phyloP scores from a whole-genome alignment of 2,329 filamentous ascomycete species.

The Fusarium subtropicale region DNA sequence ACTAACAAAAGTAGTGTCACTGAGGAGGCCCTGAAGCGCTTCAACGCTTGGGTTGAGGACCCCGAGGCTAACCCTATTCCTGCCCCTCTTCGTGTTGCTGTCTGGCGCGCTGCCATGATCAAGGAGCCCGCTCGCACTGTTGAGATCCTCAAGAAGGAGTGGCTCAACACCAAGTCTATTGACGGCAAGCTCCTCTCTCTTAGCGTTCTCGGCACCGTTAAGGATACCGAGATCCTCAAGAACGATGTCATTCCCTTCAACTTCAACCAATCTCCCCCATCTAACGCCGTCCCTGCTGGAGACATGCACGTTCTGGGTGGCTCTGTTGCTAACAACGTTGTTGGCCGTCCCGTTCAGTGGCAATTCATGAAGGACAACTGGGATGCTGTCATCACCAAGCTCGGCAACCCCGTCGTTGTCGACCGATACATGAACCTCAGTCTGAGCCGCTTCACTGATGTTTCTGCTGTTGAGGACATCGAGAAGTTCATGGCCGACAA shows the following conservation, averaged over 20 bases:
- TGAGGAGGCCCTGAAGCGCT: slow-evolving; percentile 80
- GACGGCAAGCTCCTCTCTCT: slow-evolving; percentile 92
- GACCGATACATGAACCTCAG: slow-evolving; percentile 88
- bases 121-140: slow-evolving; percentile 75
- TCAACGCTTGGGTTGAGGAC: slow-evolving; percentile 81
- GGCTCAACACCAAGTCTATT: slow-evolving; percentile 82
- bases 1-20: slow-evolving; percentile 64
- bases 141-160: slow-evolving; percentile 85
- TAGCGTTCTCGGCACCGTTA: slow-evolving; percentile 78
- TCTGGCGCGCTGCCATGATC: slow-evolving; percentile 83
- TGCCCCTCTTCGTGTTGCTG: slow-evolving; percentile 81
- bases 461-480: slow-evolving; percentile 78
- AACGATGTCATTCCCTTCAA: slow-evolving; percentile 79
- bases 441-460: slow-evolving; percentile 81
- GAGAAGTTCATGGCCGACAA: slow-evolving; percentile 85
- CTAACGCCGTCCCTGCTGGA: slow-evolving; percentile 79
- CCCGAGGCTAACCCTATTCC: slow-evolving; percentile 76
- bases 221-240: slow-evolving; percentile 74
- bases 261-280: slow-evolving; percentile 71
- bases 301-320: slow-evolving; percentile 88
- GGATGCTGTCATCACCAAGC: slow-evolving; percentile 75
- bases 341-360: slow-evolving; percentile 83
- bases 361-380: slow-evolving; percentile 87
- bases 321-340: slow-evolving; percentile 77
- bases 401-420: slow-evolving; percentile 86